Evolutionary conservation across 2,329 filamentous ascomycete genomes (phyloP).

Genomic region (Ophiobolus disseminans): DNA sequence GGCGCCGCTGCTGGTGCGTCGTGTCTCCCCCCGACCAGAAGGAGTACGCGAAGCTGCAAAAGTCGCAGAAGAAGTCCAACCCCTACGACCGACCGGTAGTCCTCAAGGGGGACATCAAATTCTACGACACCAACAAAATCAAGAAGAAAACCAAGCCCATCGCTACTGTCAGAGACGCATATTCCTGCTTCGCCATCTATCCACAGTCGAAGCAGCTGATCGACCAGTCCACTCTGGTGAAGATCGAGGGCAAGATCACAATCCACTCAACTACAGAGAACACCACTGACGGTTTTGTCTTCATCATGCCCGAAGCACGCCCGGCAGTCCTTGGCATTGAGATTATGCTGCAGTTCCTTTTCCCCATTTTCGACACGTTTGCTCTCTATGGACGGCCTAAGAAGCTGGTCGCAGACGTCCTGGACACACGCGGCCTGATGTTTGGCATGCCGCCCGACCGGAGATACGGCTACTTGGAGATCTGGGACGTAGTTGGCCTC

Average conservation of each 20-base stretch:
- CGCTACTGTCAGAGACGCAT: conserved; percentile 88
- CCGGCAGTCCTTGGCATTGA: conserved; percentile 94
- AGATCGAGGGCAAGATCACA: conserved; percentile 89
- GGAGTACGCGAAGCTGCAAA: conserved; percentile 82
- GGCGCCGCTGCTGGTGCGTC: conserved; percentile 97
- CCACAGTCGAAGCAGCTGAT: conserved; percentile 93
- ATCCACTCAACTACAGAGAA: conserved; percentile 82
- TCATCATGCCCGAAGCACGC: conserved; percentile 94
- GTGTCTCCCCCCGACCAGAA: conserved; percentile 93
- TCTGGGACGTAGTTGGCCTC: conserved; percentile 80
- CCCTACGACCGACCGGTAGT: conserved; percentile 79
- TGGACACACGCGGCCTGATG: conserved; percentile 91
- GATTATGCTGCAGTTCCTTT: conserved; percentile 90
- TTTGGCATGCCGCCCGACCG: conserved; percentile 94
- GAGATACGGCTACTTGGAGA: conserved; percentile 88
- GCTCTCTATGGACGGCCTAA: conserved; percentile 87
- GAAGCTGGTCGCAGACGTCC: conserved; percentile 83
- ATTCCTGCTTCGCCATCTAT: conserved; percentile 93
- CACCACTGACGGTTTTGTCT: conserved; percentile 90
- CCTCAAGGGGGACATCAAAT: conserved; percentile 89
- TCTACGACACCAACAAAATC: conserved; percentile 89
- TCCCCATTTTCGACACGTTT: conserved; percentile 94
- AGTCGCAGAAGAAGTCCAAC: conserved; percentile 80
- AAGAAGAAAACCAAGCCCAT: conserved; percentile 91
- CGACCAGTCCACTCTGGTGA: conserved; percentile 91